Evolutionary conservation across 768 basidiomycete genomes (phyloP), one percentile per base, ranked within the genome.

Genomic region (Rhodotorula paludigena): DNA sequence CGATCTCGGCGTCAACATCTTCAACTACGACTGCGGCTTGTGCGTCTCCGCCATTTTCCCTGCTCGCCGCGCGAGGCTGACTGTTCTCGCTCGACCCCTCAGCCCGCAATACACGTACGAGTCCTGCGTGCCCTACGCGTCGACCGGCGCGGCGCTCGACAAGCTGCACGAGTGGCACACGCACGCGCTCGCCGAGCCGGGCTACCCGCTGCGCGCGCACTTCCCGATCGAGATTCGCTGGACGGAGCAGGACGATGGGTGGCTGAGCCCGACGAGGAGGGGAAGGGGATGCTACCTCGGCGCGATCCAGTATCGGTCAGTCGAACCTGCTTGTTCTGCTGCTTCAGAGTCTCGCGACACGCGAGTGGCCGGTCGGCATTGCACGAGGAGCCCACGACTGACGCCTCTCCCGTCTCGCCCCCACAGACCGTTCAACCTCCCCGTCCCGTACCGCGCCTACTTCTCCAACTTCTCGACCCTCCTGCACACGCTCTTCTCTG

Each of bases 301-400:
- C n/a, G 85, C 98, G 59, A 85, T 96, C n/a, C 90, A 93, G 76
- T 99, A 87, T 81, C 91, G 90, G 94, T 97, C 64, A 75, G 89
- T 79, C n/a, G n/a, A n/a, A n/a, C n/a, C n/a, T n/a, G n/a, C 10
- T 15, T 51, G 56, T 20, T 42, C 39, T 45, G 44, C 44, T 15
- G 16, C 16, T 23, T 45, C 44, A 15, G 16, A 45, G 21, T 14
- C 44, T 45, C 44, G 10, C 16, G 11, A n/a, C n/a, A n/a, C n/a
- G n/a, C n/a, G n/a, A n/a, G n/a, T n/a, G n/a, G n/a, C n/a, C n/a
- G n/a, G n/a, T n/a, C n/a, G n/a, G n/a, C n/a, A n/a, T 10, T 11
- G 41, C 41, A 41, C 12, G 41, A 41, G 41, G 20, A 7, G 3
- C 45, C 9, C 45, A 11, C 25, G 11, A 6, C 57, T 45, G 23